Evolutionary conservation across 352 stramenopile genomes (phyloP).

Genomic region (Peronospora farinosa): DNA sequence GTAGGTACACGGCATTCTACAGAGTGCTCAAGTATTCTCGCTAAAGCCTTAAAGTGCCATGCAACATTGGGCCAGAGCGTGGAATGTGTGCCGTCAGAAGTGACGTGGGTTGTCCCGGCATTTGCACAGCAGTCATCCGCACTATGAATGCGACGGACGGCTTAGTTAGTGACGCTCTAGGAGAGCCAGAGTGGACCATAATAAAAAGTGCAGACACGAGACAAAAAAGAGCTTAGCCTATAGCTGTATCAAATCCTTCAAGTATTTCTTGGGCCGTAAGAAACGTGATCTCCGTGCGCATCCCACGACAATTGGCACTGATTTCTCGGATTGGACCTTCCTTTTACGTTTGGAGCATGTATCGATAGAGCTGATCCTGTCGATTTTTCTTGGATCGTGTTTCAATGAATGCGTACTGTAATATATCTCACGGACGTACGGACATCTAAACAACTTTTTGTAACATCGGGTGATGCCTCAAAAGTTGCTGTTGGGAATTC

Average conservation of each 20-base stretch:
- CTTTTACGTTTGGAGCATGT: background rate
- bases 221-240: slow-evolving; percentile 24
- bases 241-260: too few relatives aligned
- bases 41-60: too few relatives aligned
- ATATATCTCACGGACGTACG: background rate
- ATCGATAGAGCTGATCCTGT: background rate
- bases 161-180: background rate
- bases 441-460: background rate
- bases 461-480: background rate
- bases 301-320: slow-evolving; percentile 4
- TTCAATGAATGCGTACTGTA: too few relatives aligned
- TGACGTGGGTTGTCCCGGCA: slow-evolving; percentile 9
- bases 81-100: too few relatives aligned
- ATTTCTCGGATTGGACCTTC: background rate
- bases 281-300: slow-evolving; percentile 3
- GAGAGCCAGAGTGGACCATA: too few relatives aligned
- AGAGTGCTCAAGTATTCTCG: too few relatives aligned
- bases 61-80: too few relatives aligned
- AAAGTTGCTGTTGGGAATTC: slow-evolving; percentile 1
- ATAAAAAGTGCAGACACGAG: slow-evolving; percentile 7
- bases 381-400: background rate
- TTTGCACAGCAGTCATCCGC: slow-evolving; percentile 11
- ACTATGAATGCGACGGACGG: slow-evolving; percentile 12
- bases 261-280: background rate
- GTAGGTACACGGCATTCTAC: too few relatives aligned